phyloP scores from a whole-genome alignment of 2,329 filamentous ascomycete genomes.

The Fonsecaea nubica region DNA sequence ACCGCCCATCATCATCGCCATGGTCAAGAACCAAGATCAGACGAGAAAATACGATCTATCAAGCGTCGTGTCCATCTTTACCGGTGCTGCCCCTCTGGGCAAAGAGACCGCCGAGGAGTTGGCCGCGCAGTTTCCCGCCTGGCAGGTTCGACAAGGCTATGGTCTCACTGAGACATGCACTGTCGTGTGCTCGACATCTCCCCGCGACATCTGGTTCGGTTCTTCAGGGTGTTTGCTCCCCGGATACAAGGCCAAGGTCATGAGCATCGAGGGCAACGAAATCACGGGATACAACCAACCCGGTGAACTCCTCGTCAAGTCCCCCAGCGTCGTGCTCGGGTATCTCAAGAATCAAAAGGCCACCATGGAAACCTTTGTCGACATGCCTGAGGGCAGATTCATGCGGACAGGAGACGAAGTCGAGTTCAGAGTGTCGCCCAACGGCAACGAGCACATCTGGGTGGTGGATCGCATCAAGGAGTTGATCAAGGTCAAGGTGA shows the following conservation, averaged over 20 bases:
- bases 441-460: conserved; percentile 79
- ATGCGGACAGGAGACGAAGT: conserved; percentile 87
- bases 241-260: conserved; percentile 67
- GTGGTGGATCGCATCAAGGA: conserved; percentile 74
- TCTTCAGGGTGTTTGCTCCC: conserved; percentile 75
- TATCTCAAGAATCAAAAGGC: conserved; percentile 88
- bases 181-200: conserved; percentile 65
- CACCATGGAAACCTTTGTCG: conserved; percentile 76
- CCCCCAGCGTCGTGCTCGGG: conserved; percentile 77
- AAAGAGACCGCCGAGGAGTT: conserved; percentile 73
- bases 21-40: conserved; percentile 69
- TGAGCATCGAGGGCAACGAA: conserved; percentile 72
- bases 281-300: conserved; percentile 73
- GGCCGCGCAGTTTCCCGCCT: conserved; percentile 65
- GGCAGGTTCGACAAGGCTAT: conserved; percentile 74
- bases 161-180: conserved; percentile 80
- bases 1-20: conserved; percentile 79
- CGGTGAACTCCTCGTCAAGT: conserved; percentile 81
- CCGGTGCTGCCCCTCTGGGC: conserved; percentile 79
- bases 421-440: conserved; percentile 66
- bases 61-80: conserved; percentile 70
- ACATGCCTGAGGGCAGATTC: conserved; percentile 69
- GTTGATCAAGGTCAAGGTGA: conserved; percentile 77
- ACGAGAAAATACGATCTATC: conserved; percentile 74
- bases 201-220: conserved; percentile 70